Evolutionary conservation across 1,139 yeast species (phyloP).

Genomic region (Scheffersomyces parashehatae): DNA sequence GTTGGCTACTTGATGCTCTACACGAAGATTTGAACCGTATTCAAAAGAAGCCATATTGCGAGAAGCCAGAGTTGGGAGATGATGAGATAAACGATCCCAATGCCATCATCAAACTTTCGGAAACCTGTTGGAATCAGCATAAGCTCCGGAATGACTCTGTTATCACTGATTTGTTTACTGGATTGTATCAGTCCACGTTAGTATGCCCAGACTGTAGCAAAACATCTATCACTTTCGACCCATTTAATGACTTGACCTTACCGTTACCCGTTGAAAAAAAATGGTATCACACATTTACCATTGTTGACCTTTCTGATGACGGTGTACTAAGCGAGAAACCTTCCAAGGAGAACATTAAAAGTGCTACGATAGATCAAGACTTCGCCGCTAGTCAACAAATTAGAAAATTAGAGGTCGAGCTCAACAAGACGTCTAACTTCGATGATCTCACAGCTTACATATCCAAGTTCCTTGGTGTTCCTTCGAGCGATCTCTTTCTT

Average conservation of each 20-base stretch:
- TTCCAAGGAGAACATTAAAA: no score
- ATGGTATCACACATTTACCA: constrained; percentile 69
- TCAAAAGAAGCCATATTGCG: constrained; percentile 77
- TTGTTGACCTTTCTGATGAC: constrained; percentile 58
- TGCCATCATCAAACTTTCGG: constrained; percentile 65
- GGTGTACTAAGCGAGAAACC: constrained; percentile 21
- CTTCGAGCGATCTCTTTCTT: constrained; percentile 50
- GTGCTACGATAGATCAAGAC: no score
- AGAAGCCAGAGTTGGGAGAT: constrained; percentile 77
- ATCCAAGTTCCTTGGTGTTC: constrained; percentile 49
- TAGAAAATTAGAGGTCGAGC: constrained; percentile 63
- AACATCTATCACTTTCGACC: constrained; percentile 89
- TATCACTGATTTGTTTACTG: constrained; percentile 83
- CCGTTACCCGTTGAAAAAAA: constrained; percentile 79
- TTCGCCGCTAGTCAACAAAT: constrained; percentile 15
- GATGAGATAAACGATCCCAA: constrained; percentile 56
- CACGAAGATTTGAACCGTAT: constrained; percentile 93
- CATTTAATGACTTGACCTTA: constrained; percentile 85
- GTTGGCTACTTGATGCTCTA: constrained; percentile 85
- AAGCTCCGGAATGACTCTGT: constrained; percentile 81
- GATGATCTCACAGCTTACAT: constrained; percentile 65
- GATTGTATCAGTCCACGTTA: constrained; percentile 84
- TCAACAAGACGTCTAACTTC: constrained; percentile 65
- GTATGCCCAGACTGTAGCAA: constrained; percentile 84
- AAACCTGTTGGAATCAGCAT: constrained; percentile 80